These are phyloP conservation scores for Sporothrix euskadiensis DNA, from an alignment of 2,329 filamentous ascomycete genomes.

Conservation along the genomic window DNA sequence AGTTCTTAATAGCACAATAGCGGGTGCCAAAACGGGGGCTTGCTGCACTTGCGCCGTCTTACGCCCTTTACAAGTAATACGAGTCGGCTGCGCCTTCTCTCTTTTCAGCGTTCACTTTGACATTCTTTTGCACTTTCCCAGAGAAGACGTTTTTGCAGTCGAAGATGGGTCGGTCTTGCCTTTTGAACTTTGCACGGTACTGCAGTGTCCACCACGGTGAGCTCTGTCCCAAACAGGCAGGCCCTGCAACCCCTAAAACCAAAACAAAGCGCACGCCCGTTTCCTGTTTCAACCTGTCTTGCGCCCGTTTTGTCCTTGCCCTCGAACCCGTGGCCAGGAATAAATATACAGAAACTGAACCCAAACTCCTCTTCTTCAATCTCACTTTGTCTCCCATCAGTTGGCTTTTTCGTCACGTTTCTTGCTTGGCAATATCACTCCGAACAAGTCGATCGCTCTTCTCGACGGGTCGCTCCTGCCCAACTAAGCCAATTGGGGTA, in stretches of 20 bases:
- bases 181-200: background rate
- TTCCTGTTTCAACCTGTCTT: conserved; percentile 16
- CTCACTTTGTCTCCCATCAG: background rate
- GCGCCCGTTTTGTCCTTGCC: background rate
- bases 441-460: background rate
- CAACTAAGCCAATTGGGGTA: conserved; percentile 14
- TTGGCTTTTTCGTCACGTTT: background rate
- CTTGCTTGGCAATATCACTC: background rate
- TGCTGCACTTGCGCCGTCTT: background rate
- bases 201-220: background rate
- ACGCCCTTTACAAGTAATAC: background rate
- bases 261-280: conserved; percentile 12
- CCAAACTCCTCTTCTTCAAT: too few species aligned
- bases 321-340: background rate
- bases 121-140: background rate
- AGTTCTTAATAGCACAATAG: background rate
- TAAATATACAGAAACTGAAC: background rate
- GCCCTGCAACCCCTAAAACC: conserved; percentile 15
- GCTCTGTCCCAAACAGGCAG: background rate
- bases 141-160: background rate
- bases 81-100: background rate
- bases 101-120: background rate
- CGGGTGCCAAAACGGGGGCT: background rate
- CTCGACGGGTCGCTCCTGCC: background rate
- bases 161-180: background rate